phyloP scores from a whole-genome alignment of 2,329 filamentous ascomycete species.

The Neofusicoccum kwambonambiense region DNA sequence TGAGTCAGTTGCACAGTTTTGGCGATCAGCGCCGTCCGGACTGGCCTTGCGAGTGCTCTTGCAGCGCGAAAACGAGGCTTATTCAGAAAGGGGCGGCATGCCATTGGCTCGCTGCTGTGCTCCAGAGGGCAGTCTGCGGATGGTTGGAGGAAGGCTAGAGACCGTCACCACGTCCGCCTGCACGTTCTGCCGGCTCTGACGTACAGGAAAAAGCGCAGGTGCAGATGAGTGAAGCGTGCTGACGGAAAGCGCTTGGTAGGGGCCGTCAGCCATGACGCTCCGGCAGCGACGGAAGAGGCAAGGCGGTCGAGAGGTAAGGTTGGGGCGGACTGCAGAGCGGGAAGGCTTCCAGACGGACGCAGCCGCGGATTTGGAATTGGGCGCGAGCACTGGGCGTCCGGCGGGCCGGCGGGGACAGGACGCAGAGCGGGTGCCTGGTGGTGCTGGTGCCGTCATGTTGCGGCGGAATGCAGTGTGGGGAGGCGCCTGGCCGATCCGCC shows the following conservation, averaged over 20 bases:
- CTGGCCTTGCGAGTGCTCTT: neutral
- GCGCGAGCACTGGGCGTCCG: neutral
- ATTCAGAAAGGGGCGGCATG: too few relatives aligned
- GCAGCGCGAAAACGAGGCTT: too few relatives aligned
- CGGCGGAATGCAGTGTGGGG: neutral
- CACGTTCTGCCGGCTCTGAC: too few relatives aligned
- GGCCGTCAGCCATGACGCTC: too few relatives aligned
- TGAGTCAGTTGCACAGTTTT: neutral
- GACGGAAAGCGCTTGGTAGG: too few relatives aligned
- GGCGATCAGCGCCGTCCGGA: neutral
- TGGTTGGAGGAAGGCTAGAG: too few relatives aligned
- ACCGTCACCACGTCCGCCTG: too few relatives aligned
- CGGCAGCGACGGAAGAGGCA: neutral
- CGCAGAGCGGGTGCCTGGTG: neutral
- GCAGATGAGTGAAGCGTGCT: too few relatives aligned
- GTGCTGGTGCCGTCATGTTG: neutral
- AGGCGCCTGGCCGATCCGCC: neutral
- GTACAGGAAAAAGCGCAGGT: too few relatives aligned
- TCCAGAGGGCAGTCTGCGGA: too few relatives aligned
- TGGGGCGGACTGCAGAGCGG: neutral
- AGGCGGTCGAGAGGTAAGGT: neutral
- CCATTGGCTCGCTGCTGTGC: too few relatives aligned
- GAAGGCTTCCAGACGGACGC: neutral
- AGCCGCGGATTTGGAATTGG: constrained; percentile 1
- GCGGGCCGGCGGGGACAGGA: neutral